Base-by-base conservation (phyloP, 179 eudicot genomes). In the Beta corolliflora region DNA sequence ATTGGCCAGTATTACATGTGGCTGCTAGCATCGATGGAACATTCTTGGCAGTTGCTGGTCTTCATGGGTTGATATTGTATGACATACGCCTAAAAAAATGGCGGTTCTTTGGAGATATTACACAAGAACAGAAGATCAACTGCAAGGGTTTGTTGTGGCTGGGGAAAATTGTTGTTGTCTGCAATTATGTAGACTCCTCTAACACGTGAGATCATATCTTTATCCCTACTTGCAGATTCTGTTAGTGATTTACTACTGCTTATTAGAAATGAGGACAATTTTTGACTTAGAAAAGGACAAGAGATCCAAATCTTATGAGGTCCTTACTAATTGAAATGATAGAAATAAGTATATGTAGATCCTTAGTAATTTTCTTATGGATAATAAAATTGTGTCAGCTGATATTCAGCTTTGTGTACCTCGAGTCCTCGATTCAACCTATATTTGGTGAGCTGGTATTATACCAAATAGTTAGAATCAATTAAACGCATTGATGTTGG, bases 131-230 rank as follows among this genome's bases (percentile, higher is more conserved):
- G 72, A 89, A 93, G 83, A 96, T 96, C 68, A 94, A 94, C 79
- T 96, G 99, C 95, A 91, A 89, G 86, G 99, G 99, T 87, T 90
- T 96, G 92, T 84, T 92, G 84, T 96, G 99, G 99, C 80, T 96
- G 86, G 99, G 96, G 77, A 96, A 96, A 85, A 92, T 96, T 85
- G 93, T 96, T 85, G 93, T 96, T 76, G 93, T 96, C 80, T 96
- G 99, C 94, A 96, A 96, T 85, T 93, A 91, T 81, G 80, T 91
- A 16, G 90, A 87, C 61, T 91, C 97, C 83, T 91, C 97, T 53
- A 86, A 90, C 88, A 87, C 81, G 99, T 96, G 84, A 93, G 99
- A 53, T 73, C 65, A 55, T 77, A 63, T 84, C 63, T 14, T 53
- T 19, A 70, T 78, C 58, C 8, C 46, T 29, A 41, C 75, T 50